Base-by-base conservation (phyloP, 192 early-diverging fungal species). In the Jimgerdemannia flammicorona region DNA sequence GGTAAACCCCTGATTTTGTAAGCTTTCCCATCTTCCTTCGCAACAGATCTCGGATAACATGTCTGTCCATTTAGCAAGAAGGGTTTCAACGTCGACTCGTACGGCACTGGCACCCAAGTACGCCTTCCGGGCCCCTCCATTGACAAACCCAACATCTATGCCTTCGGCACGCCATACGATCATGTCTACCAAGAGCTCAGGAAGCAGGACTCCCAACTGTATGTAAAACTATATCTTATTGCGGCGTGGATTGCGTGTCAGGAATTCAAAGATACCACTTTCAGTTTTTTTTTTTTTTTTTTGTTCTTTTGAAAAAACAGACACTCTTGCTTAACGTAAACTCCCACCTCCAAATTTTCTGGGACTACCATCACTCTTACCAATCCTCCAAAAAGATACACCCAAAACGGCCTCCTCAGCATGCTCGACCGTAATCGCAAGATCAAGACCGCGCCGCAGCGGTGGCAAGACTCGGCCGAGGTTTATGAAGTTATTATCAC, bases 341-440 rank as follows among this genome's bases (percentile, higher is more conserved):
- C 29, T 29, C 29, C 29, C 29, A 29, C 29, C 29, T 29, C 29
- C 29, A 29, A 29, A 29, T 29, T 29, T 29, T 29, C 29, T 29
- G 29, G 29, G 29, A 29, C 29, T 1, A 29, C 29, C 29, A 29
- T 29, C 29, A 29, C 29, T 29, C 29, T 29, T 29, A 29, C 49
- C 49, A 67, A 43, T 74, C 64, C 40, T 66, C 63, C 40, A 17
- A 8, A 66, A 54, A 93, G 90, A 59, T 97, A 99, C 77, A 91
- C 93, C 18, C 87, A 89, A 54, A 97, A 97, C 75, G 96, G 97
- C 3, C 81, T 99, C 3, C 78, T 99, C 40, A 68, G 73, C 7
- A 99, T 99, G 97, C 84, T 98, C 64, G 95, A 97, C 75, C 87
- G 97, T n/a, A 99, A 99, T 78, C 84, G 91, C n/a, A 91, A 85